These are phyloP conservation scores for Ganoderma sinense DNA, from an alignment of 1,284 basidiomycete genomes.

Conservation along the genomic window DNA sequence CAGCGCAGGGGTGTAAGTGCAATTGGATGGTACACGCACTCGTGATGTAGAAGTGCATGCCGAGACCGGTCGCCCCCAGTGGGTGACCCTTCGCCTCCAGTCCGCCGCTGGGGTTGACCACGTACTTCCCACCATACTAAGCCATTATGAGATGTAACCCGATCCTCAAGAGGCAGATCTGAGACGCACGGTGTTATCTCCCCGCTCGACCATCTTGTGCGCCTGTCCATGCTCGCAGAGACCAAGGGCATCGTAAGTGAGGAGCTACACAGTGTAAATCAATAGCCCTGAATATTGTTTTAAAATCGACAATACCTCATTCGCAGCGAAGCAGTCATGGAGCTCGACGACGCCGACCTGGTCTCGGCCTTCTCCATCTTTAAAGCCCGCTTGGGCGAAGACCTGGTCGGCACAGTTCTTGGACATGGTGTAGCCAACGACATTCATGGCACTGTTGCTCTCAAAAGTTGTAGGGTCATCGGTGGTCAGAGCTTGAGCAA, in stretches of 20 bases:
- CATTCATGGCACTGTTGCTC: slow-evolving; percentile 73
- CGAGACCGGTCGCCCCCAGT: slow-evolving; percentile 85
- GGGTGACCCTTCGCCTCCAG: slow-evolving; percentile 90
- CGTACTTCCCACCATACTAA: slow-evolving; percentile 86
- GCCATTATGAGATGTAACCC: slow-evolving; percentile 14
- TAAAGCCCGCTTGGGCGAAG: slow-evolving; percentile 77
- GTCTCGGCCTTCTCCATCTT: slow-evolving; percentile 68
- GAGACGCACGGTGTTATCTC: slow-evolving; percentile 77
- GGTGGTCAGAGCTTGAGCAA: slow-evolving; percentile 69
- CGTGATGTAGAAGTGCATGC: slow-evolving; percentile 89
- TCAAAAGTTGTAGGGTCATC: slow-evolving; percentile 72
- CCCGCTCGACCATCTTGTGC: slow-evolving; percentile 77
- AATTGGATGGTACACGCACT: slow-evolving; percentile 52
- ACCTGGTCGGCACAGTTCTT: slow-evolving; percentile 74
- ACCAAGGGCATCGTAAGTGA: slow-evolving; percentile 86
- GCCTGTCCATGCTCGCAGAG: slow-evolving; percentile 76
- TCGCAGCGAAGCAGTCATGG: slow-evolving; percentile 87
- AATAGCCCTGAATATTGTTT: neutral
- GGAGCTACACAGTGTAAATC: slow-evolving; percentile 56
- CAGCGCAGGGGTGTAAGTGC: slow-evolving; percentile 9
- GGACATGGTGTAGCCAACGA: slow-evolving; percentile 81
- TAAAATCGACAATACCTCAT: slow-evolving; percentile 59
- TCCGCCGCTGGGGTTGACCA: slow-evolving; percentile 89
- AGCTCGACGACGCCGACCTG: slow-evolving; percentile 87
- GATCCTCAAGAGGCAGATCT: neutral